Evolutionary conservation across 1,284 basidiomycete species (phyloP), one percentile per base, ranked within the genome.

Genomic region (Uromyces viciae-fabae): DNA sequence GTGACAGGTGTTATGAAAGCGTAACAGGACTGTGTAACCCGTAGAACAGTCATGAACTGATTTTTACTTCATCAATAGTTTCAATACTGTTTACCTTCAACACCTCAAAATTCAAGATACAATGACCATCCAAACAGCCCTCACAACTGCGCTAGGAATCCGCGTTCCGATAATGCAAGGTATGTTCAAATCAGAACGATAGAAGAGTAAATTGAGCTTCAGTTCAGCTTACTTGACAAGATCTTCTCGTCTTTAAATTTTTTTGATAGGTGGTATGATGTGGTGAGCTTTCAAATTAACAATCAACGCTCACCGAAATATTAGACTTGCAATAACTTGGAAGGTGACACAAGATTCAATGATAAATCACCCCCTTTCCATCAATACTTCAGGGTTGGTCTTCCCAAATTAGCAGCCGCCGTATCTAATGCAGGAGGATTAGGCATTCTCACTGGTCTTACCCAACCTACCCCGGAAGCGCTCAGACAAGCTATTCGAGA

Each of bases 381-480:
- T 25, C 3, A 1, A 17, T n/a, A 19, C 17, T n/a, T 28, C 82
- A 93, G 91, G 92, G 92, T 94, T 68, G 93, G 92, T 46, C 85
- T 91, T 5, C 93, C 93, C 0, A 85, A 85, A 75, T 89, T 95
- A 17, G 92, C 88, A 52, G 90, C 93, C 17, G 94, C 93, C 0
- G 92, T 95, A 3, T 93, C 92, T 25, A 90, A 94, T 81, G 94
- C 93, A 0, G 95, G 95, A 7, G 94, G 92, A 31, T 88, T 96
- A 31, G 94, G 94, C 87, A 90, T 97, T 82, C 87, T 97, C 76
- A 97, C 95, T 1, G 95, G 94, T 0, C 88, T 89, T 28, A 93
- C 94, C 0, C 94, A 97, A 85, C 94, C 95, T 0, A 90, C 88
- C 52, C 95, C 95, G 0, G 92, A 92, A 1, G 92, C 92, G 0